Conservation (phyloP, 495 filamentous ascomycete genomes). For the Penicillium mononematosum region DNA sequence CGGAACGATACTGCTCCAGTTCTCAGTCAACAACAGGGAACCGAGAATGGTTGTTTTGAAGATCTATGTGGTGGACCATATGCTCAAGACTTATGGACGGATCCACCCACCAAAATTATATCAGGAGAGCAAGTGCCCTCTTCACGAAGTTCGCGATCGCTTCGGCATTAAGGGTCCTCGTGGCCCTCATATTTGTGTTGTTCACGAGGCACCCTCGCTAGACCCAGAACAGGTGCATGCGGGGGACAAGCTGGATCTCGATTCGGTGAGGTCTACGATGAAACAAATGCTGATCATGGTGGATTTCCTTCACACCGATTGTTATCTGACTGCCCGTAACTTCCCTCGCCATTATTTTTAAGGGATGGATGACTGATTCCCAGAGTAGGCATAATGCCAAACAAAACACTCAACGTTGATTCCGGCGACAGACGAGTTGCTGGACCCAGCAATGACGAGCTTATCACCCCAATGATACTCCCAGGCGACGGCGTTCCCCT, state of each 20-base stretch:
- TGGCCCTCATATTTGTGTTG: slow-evolving; percentile 8
- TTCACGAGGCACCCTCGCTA: neutral
- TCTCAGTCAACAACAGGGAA: neutral
- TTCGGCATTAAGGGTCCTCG: neutral
- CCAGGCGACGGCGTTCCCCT: slow-evolving; percentile 6
- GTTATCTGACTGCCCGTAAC: slow-evolving; percentile 5
- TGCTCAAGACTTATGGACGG: slow-evolving; percentile 1
- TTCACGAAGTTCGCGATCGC: slow-evolving; percentile 2
- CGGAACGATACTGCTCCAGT: neutral
- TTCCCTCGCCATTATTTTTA: neutral
- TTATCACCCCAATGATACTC: neutral
- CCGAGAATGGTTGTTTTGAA: slow-evolving; percentile 5
- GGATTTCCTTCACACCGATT: slow-evolving; percentile 8
- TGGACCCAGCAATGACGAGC: neutral
- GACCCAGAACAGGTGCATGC: neutral
- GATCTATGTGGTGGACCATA: slow-evolving; percentile 8
- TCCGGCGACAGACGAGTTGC: neutral
- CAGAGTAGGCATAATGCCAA: neutral
- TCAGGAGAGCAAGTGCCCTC: neutral
- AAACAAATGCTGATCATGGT: neutral
- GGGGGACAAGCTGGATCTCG: neutral
- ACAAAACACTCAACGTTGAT: neutral
- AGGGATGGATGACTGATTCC: neutral
- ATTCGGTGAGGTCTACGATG: neutral
- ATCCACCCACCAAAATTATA: neutral